A percentile compares a stretch with the other conserved stretches of the same genome.
Conservation (phyloP, 176 grass and related monocot species). For the Chrysopogon serrulatus region DNA sequence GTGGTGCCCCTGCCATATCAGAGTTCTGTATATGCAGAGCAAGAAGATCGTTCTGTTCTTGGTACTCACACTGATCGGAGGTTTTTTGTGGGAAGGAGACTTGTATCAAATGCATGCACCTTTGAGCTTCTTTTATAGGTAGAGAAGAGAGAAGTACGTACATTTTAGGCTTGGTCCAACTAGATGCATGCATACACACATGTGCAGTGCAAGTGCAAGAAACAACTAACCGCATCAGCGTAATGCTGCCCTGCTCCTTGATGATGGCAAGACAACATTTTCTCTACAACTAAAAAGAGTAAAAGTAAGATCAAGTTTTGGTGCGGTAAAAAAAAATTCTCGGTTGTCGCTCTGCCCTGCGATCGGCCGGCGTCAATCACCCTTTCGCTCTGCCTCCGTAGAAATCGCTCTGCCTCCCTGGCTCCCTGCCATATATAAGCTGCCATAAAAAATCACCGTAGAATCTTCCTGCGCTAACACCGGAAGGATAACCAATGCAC, state of each 20-base stretch:
- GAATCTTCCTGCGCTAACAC: no score
- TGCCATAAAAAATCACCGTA: no score
- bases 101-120: not conserved
- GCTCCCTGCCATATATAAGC: no score
- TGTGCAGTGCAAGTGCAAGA: not conserved
- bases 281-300: no score
- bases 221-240: not conserved
- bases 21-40: not conserved
- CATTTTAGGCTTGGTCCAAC: not conserved
- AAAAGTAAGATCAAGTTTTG: no score
- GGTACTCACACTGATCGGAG: not conserved
- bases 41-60: conserved; percentile 8
- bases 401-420: no score
- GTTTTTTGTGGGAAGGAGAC: not conserved
- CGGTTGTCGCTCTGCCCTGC: no score
- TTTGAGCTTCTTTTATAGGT: conserved; percentile 15
- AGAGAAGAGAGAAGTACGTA: not conserved
- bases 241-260: not conserved
- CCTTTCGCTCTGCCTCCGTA: no score
- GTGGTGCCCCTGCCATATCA: not conserved
- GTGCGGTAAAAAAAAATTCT: no score
- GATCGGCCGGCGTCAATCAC: no score
- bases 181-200: conserved; percentile 21
- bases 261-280: conserved; percentile 1
- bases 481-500: no score